Conservation (phyloP, 306 rosid species). For the Ammopiptanthus mongolicus region DNA sequence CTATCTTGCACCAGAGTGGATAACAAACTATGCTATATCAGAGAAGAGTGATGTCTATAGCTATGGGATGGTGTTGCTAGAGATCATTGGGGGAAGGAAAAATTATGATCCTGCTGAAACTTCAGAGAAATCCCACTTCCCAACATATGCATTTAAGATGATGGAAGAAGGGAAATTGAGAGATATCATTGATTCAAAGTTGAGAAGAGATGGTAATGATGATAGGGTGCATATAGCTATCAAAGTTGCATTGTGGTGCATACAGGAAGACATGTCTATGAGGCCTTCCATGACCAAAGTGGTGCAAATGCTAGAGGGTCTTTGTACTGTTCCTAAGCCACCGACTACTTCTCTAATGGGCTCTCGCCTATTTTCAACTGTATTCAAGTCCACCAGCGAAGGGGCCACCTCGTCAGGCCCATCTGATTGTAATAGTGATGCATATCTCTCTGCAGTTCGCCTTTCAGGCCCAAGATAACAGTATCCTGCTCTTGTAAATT, state of each 20-base stretch:
- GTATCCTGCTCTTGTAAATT: conserved; percentile 25
- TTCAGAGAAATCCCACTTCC: conserved; percentile 77
- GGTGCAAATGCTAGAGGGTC: conserved; percentile 90
- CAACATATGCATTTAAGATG: conserved; percentile 73
- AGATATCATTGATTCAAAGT: conserved; percentile 47
- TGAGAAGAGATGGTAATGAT: conserved; percentile 34
- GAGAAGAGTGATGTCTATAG: conserved; percentile 94
- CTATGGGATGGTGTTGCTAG: conserved; percentile 83
- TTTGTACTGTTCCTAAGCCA: conserved; percentile 55
- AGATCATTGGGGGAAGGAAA: conserved; percentile 87
- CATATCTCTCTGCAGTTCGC: conserved; percentile 61
- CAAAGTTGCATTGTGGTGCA: conserved; percentile 82
- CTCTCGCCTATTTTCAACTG: conserved; percentile 44
- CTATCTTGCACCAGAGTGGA: conserved; percentile 94
- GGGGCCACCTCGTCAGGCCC: conserved; percentile 73
- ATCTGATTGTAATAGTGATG: conserved; percentile 64
- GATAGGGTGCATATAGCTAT: conserved; percentile 45
- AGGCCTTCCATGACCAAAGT: conserved; percentile 88
- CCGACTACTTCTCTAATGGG: conserved; percentile 50
- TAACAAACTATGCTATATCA: conserved; percentile 88
- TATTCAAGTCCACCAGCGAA: conserved; percentile 51
- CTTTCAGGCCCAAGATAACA: conserved; percentile 87
- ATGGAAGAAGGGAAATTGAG: conserved; percentile 74
- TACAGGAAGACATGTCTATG: conserved; percentile 80
- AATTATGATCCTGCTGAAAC: conserved; percentile 52